phyloP scores from a whole-genome alignment of 2,329 filamentous ascomycete genomes.

The Hypomyces perniciosus region DNA sequence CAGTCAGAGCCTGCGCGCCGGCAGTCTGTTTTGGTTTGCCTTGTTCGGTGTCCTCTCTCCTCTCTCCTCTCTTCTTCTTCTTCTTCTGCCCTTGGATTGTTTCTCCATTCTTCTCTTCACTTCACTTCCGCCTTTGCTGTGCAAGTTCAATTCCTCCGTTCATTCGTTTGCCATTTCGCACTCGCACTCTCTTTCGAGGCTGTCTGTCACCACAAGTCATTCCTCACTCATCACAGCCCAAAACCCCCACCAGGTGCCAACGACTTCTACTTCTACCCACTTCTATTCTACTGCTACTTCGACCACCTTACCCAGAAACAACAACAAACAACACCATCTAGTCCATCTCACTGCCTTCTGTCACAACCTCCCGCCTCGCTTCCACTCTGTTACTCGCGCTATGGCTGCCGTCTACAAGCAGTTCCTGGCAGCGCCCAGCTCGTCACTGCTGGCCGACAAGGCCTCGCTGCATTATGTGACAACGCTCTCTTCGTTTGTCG shows the following conservation, averaged over 20 bases:
- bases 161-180: slow-evolving; percentile 3
- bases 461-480: slow-evolving; percentile 83
- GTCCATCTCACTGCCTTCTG: background rate
- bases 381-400: slow-evolving; percentile 14
- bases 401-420: slow-evolving; percentile 57
- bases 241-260: too few species aligned
- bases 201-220: too few species aligned
- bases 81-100: slow-evolving; percentile 1
- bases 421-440: slow-evolving; percentile 63
- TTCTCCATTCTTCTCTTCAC: slow-evolving; percentile 5
- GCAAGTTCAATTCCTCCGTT: background rate
- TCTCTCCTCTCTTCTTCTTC: slow-evolving; percentile 1
- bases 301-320: background rate
- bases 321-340: slow-evolving; percentile 4
- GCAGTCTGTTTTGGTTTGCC: slow-evolving; percentile 10
- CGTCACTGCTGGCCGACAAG: slow-evolving; percentile 56
- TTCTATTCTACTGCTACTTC: too few species aligned
- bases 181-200: background rate
- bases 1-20: background rate
- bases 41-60: background rate
- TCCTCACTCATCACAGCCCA: too few species aligned
- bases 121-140: slow-evolving; percentile 1
- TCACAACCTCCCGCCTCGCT: background rate
- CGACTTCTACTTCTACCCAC: too few species aligned
- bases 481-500: slow-evolving; percentile 68